Evolutionary conservation across 306 rosid species (phyloP).

Genomic region (barrel medic (Medicago truncatula)): MtrunA17r5.0-ANR NC_053045.1:61793001-61793500

Average conservation of each 20-base stretch:
- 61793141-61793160: slow-evolving; percentile 90
- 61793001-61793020: slow-evolving; percentile 76
- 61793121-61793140: slow-evolving; percentile 13
- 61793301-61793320: slow-evolving; percentile 17
- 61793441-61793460: slow-evolving; percentile 67
- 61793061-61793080: slow-evolving; percentile 60
- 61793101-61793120: slow-evolving; percentile 32
- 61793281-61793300: slow-evolving; percentile 31
- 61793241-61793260: slow-evolving; percentile 91
- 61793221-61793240: slow-evolving; percentile 96
- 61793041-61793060: slow-evolving; percentile 92
- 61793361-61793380: slow-evolving; percentile 91
- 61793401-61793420: slow-evolving; percentile 98
- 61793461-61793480: slow-evolving; percentile 10
- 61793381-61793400: slow-evolving; percentile 82
- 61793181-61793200: slow-evolving; percentile 94
- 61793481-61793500: slow-evolving; percentile 2
- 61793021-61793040: slow-evolving; percentile 91
- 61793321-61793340: slow-evolving; percentile 6
- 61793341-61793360: slow-evolving; percentile 61
- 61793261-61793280: slow-evolving; percentile 97
- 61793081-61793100: slow-evolving; percentile 2
- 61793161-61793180: slow-evolving; percentile 99
- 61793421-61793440: slow-evolving; percentile 84
- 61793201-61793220: slow-evolving; percentile 91